Conservation (phyloP, 371 early-diverging fungal species). For the Haplosporangium sp. region DNA sequence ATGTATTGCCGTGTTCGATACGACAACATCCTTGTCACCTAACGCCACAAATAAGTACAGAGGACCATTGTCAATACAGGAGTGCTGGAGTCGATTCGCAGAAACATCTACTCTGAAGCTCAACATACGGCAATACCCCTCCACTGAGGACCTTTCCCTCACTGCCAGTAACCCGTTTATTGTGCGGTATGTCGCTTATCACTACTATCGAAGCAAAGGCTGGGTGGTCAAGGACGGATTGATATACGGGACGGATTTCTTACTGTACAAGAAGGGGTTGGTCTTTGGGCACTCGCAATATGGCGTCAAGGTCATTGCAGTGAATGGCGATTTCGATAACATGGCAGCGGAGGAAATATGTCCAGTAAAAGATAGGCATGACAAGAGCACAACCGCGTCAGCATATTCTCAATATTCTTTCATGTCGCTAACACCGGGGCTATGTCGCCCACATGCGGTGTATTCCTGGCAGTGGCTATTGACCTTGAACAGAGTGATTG, state of each 20-base stretch:
- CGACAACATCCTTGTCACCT: constrained; percentile 5
- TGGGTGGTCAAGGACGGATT: constrained; percentile 87
- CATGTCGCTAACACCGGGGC: constrained; percentile 38
- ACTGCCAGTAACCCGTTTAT: constrained; percentile 59
- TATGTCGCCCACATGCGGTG: constrained; percentile 17
- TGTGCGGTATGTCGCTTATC: constrained; percentile 80
- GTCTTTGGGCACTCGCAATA: constrained; percentile 51
- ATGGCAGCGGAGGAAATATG: not conserved
- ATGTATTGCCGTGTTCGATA: constrained; percentile 57
- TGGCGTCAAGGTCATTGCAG: constrained; percentile 47
- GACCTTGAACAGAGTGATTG: constrained; percentile 67
- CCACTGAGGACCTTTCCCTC: not conserved
- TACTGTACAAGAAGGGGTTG: constrained; percentile 55
- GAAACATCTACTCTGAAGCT: constrained; percentile 6
- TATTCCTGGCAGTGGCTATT: constrained; percentile 68
- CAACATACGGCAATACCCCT: not conserved
- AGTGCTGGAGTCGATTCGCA: constrained; percentile 58
- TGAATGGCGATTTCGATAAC: not conserved
- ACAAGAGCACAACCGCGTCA: not conserved
- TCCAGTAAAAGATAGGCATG: not conserved
- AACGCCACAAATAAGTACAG: not conserved
- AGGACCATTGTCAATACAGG: constrained; percentile 29
- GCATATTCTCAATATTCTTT: constrained; percentile 7
- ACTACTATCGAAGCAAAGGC: constrained; percentile 80
- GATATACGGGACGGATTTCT: constrained; percentile 87